A percentile compares a stretch with the other conserved stretches of the same genome.
Conservation (phyloP, 129 eudicot genomes). For the Tagetes erecta region DNA sequence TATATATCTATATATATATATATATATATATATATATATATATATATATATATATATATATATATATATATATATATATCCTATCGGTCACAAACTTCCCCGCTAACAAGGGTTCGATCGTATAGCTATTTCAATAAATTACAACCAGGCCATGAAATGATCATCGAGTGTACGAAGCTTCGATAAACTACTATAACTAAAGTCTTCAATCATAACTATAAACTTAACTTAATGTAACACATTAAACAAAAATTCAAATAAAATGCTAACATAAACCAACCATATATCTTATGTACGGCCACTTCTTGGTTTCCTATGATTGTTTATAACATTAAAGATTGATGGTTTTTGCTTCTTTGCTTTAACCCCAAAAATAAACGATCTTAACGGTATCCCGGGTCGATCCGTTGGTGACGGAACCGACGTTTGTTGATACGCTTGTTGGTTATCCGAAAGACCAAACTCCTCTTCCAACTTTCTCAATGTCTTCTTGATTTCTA, state of each 20-base stretch:
- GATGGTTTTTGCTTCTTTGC: conserved; percentile 64
- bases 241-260: conserved; percentile 1
- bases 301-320: conserved; percentile 36
- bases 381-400: conserved; percentile 55
- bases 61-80: no score
- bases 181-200: not conserved
- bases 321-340: conserved; percentile 50
- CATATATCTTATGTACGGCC: conserved; percentile 7
- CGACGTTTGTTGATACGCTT: conserved; percentile 28
- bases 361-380: conserved; percentile 77
- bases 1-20: no score
- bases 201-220: not conserved
- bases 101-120: not conserved
- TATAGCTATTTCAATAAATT: not conserved
- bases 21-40: no score
- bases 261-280: not conserved
- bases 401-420: conserved; percentile 29
- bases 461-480: conserved; percentile 51
- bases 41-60: no score
- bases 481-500: conserved; percentile 51
- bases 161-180: not conserved
- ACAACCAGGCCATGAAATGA: not conserved
- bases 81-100: not conserved
- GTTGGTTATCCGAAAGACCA: conserved; percentile 41
- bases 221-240: conserved; percentile 14